Conservation (phyloP, 176 grass and related monocot genomes). For the Metroxylon sagu region DNA sequence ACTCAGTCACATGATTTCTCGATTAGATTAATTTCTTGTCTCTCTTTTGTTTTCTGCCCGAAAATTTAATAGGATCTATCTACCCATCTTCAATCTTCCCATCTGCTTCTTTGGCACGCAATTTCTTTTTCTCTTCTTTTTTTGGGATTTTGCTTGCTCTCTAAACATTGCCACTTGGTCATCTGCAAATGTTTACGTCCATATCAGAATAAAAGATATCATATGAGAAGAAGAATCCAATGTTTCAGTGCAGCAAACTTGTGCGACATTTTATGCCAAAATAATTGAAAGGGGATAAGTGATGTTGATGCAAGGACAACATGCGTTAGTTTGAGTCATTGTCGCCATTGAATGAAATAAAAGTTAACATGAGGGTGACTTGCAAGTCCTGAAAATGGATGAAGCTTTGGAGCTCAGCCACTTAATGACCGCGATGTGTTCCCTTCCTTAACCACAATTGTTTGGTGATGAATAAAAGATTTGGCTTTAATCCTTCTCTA, state of each 20-base stretch:
- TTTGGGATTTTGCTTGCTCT: no score
- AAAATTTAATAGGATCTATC: no score
- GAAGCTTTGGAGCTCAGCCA: neutral
- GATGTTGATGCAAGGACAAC: conserved; percentile 3
- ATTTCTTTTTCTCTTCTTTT: no score
- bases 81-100: no score
- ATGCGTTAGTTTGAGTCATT: neutral
- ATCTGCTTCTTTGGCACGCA: no score
- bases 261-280: neutral
- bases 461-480: neutral
- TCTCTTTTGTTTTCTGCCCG: no score
- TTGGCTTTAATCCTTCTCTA: conserved; percentile 2
- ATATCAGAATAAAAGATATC: no score
- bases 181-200: no score
- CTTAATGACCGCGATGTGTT: neutral
- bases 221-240: neutral
- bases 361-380: neutral
- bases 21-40: no score
- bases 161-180: no score
- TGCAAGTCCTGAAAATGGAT: neutral
- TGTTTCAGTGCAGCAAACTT: neutral
- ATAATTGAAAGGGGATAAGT: neutral
- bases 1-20: no score
- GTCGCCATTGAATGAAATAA: neutral
- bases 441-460: neutral